Percentiles rank a stretch among this genome's conserved stretches.
phyloP scores from a whole-genome alignment of 1,284 basidiomycete genomes.

The Ustilago tritici region DNA sequence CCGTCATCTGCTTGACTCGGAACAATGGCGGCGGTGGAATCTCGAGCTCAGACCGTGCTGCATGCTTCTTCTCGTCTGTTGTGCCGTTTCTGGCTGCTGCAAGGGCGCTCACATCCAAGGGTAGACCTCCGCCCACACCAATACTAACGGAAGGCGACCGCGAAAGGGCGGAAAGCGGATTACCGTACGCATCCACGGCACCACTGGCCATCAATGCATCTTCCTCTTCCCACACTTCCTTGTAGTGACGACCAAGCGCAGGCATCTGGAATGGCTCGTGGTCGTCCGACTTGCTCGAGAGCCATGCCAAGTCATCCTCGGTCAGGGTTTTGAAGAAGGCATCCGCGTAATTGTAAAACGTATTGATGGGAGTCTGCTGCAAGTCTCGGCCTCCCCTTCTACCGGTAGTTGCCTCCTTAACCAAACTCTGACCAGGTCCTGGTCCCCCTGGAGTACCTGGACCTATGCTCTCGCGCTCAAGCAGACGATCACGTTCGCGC shows the following conservation, averaged over 20 bases:
- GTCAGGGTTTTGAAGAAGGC: constrained; percentile 68
- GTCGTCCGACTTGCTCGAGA: constrained; percentile 76
- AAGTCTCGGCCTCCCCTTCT: constrained; percentile 55
- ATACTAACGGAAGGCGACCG: constrained; percentile 42
- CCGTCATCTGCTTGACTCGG: constrained; percentile 51
- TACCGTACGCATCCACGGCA: constrained; percentile 41
- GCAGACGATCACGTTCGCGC: constrained; percentile 56
- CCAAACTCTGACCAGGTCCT: constrained; percentile 51
- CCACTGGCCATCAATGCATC: constrained; percentile 73
- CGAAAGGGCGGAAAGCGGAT: constrained; percentile 26
- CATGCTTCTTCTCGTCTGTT: constrained; percentile 14
- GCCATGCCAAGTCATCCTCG: constrained; percentile 68
- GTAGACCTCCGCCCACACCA: constrained; percentile 34
- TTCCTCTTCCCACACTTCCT: constrained; percentile 88
- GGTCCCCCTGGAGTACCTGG: constrained; percentile 49
- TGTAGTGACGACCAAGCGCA: constrained; percentile 86
- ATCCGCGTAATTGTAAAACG: constrained; percentile 66
- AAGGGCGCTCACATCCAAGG: constrained; percentile 27
- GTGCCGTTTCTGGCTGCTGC: constrained; percentile 25
- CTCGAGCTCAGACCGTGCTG: constrained; percentile 35
- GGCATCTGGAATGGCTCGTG: constrained; percentile 87
- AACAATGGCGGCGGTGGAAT: constrained; percentile 50
- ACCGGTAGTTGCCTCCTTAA: constrained; percentile 50
- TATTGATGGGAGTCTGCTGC: constrained; percentile 64
- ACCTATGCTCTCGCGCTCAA: constrained; percentile 48